Percentiles rank a stretch among this genome's conserved stretches.
Evolutionary conservation across 164 flowering plant species (phyloP).

Genomic region (Liquidambar formosana): DNA sequence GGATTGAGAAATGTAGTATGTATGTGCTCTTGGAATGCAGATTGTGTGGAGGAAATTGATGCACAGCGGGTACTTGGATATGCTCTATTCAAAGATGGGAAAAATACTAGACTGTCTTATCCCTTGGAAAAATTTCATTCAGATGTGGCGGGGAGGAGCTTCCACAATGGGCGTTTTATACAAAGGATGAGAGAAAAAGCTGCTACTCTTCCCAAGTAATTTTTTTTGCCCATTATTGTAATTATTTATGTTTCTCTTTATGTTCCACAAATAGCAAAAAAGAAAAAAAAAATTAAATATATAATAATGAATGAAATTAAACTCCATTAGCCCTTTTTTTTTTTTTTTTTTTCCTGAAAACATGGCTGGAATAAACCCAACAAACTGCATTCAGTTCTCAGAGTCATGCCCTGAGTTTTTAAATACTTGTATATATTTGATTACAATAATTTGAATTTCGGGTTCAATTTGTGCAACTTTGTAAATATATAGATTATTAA

Average conservation of each 20-base stretch:
- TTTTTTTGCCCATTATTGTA: not conserved
- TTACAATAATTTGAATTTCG: too few relatives aligned
- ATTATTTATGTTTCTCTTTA: not conserved
- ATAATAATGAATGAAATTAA: not conserved
- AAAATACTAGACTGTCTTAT: conserved; percentile 35
- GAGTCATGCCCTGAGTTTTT: too few relatives aligned
- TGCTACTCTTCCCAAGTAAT: conserved; percentile 45
- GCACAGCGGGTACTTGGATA: conserved; percentile 47
- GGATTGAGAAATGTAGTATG: not conserved
- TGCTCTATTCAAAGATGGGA: conserved; percentile 49
- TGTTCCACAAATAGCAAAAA: too few relatives aligned
- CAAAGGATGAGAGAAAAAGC: conserved; percentile 54
- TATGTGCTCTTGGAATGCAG: conserved; percentile 24
- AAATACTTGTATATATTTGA: too few relatives aligned
- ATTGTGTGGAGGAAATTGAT: conserved; percentile 51
- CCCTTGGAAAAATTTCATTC: conserved; percentile 44
- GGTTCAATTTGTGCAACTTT: too few relatives aligned
- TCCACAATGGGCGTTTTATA: conserved; percentile 51
- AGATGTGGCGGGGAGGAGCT: conserved; percentile 50
- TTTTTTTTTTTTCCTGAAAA: not conserved
- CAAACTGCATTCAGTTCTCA: not conserved
- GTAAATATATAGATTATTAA: too few relatives aligned
- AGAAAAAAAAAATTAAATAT: not conserved
- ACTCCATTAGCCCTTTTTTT: not conserved
- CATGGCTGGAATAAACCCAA: not conserved